Base-by-base conservation (phyloP, 169 alveolate species). In the Plasmodium coatneyi region DNA sequence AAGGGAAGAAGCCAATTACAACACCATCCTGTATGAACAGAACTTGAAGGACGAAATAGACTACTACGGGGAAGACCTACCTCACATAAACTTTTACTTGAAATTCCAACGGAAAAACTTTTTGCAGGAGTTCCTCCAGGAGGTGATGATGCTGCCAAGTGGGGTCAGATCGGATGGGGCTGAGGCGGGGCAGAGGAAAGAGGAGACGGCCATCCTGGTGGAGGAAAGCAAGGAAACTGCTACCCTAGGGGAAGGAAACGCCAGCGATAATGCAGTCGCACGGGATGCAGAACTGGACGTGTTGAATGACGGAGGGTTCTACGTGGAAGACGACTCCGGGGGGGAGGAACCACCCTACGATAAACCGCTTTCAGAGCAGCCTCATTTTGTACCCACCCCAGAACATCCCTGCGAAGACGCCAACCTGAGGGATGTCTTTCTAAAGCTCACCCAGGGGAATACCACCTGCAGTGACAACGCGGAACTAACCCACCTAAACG, bases 31-130 rank as follows among this genome's bases (percentile, higher is more conserved):
- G 54, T 89, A 78, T 80, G 94, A 89, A 46, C 39, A 71, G 22
- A 79, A 39, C 41, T 7, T 41, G 30, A 54, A 36, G 10, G 89
- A 89, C 34, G 89, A 79, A 34, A 89, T 89, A 14, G 89, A 89
- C 34, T 89, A 89, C 39, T 89, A 36, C 25, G 72, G 71, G 60
- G 94, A 89, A 19, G 41, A 36, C n/a, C 39, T 89, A 16, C 94
- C 94, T 2, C 94, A 89, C 39, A 89, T 89, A 32, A 89, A 89
- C 32, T 89, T 89, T 79, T 89, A 89, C 14, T 60, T 89, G 71
- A 89, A 89, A 7, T 89, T 89, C 71, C 94, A 89, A 32, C 36
- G 81, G 19, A 80, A 79, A n/a, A 28, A 66, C 30, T 89, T 89
- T 79, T 25, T 89, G 72, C 60, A 89, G 71, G 70, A 70, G 5